These are phyloP conservation scores for Lasiosphaeriaceae sp. DNA, from an alignment of 495 filamentous ascomycete species.

Conservation along the genomic window DNA sequence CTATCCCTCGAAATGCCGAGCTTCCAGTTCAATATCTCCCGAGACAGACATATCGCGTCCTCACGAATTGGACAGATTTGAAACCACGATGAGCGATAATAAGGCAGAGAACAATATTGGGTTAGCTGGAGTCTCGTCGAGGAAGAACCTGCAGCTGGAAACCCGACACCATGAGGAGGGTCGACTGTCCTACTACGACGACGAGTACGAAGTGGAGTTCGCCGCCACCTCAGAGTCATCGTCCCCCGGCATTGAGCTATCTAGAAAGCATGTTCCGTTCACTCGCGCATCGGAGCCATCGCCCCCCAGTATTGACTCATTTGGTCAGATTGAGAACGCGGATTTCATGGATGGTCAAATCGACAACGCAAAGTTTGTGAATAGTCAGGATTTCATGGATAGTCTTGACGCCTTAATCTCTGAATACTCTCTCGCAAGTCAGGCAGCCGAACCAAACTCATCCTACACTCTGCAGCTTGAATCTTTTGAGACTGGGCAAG, in stretches of 20 bases:
- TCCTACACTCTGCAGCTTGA: background rate
- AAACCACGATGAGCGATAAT: background rate
- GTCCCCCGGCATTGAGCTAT: too few relatives aligned
- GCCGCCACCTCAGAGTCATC: too few relatives aligned
- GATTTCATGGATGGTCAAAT: too few relatives aligned
- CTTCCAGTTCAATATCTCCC: too few relatives aligned
- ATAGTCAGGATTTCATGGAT: background rate
- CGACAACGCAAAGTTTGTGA: background rate
- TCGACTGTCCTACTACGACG: slow-evolving; percentile 18
- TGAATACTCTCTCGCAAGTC: background rate
- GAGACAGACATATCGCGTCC: too few relatives aligned
- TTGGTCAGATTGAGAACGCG: too few relatives aligned
- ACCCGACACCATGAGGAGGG: slow-evolving; percentile 7
- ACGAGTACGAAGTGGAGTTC: background rate
- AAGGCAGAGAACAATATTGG: background rate
- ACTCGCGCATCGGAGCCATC: too few relatives aligned
- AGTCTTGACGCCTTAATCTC: background rate
- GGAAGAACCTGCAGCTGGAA: background rate
- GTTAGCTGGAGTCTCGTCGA: background rate
- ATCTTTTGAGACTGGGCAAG: too few relatives aligned
- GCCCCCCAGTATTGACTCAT: too few relatives aligned
- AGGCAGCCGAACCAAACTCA: background rate
- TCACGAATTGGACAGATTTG: background rate
- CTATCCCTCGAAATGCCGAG: too few relatives aligned
- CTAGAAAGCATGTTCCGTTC: too few relatives aligned